phyloP scores from a whole-genome alignment of 805 yeast genomes.

The Saccharomycopsis javanensis region DNA sequence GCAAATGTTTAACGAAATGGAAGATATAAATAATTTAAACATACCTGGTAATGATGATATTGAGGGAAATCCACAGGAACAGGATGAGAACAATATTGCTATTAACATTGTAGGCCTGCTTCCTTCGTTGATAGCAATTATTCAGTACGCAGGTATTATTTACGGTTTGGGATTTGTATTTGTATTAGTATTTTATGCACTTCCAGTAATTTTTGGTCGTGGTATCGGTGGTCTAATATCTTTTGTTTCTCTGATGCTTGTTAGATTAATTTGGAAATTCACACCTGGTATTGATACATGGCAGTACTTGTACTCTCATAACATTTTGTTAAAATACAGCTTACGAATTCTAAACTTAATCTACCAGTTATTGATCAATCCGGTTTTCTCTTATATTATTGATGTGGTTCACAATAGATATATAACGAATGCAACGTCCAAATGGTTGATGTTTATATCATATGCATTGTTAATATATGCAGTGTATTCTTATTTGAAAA shows the following conservation, averaged over 20 bases:
- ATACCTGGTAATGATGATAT: neutral
- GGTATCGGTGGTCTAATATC: neutral
- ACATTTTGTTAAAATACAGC: neutral
- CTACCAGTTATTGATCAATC: slow-evolving; percentile 18
- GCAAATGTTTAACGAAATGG: neutral
- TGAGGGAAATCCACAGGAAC: neutral
- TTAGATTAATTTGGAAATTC: neutral
- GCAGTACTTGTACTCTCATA: neutral
- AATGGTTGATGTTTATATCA: slow-evolving; percentile 21
- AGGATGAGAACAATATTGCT: neutral
- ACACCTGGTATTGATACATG: neutral
- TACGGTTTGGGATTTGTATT: neutral
- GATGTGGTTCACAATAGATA: neutral
- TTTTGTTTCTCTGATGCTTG: neutral
- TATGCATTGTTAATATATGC: slow-evolving; percentile 27
- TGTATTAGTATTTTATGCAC: neutral
- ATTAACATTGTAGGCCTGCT: neutral
- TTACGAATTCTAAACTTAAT: slow-evolving; percentile 3
- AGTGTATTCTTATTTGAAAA: slow-evolving; percentile 19
- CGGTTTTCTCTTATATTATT: slow-evolving; percentile 16
- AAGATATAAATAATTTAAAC: neutral
- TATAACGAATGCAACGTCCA: neutral
- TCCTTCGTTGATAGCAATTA: neutral
- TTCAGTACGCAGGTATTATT: neutral
- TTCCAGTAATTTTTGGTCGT: neutral